Evolutionary conservation across 1,139 yeast species (phyloP).

Genomic region (Geotrichum europaeum): DNA sequence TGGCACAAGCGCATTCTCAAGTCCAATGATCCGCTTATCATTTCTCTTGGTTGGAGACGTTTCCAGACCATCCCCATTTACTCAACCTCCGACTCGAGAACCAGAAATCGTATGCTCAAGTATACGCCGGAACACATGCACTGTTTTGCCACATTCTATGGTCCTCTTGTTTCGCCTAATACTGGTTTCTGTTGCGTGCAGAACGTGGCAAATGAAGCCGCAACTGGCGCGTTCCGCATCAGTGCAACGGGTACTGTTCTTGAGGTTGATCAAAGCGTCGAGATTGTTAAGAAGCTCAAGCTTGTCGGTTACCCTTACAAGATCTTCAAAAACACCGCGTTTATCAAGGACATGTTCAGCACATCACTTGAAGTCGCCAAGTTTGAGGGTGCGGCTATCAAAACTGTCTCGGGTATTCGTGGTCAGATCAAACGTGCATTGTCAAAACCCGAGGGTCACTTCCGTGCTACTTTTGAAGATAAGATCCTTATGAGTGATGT

Average conservation of each 20-base stretch:
- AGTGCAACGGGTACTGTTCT: conserved; percentile 98
- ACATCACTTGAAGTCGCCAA: conserved; percentile 92
- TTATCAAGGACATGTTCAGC: conserved; percentile 92
- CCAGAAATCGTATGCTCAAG: conserved; percentile 95
- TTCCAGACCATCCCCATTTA: conserved; percentile 95
- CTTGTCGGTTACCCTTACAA: conserved; percentile 93
- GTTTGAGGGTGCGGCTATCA: conserved; percentile 95
- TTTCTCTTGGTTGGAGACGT: conserved; percentile 97
- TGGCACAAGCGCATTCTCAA: conserved; percentile 97
- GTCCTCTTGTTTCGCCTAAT: conserved; percentile 95
- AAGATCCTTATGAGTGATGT: conserved; percentile 86
- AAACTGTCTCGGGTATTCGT: conserved; percentile 93
- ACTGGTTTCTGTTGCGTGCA: conserved; percentile 97
- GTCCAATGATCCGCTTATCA: conserved; percentile 89
- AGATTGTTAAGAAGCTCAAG: conserved; percentile 91
- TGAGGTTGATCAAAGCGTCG: conserved; percentile 81
- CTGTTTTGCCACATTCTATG: conserved; percentile 93
- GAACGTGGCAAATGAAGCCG: conserved; percentile 71
- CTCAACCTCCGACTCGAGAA: conserved; percentile 94
- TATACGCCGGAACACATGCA: conserved; percentile 98
- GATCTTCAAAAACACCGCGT: conserved; percentile 92
- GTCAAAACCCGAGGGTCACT: conserved; percentile 93
- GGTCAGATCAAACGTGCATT: conserved; percentile 97
- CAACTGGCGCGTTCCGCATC: conserved; percentile 87
- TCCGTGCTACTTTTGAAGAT: conserved; percentile 97